These are phyloP conservation scores for Colletotrichum sp. DNA, from an alignment of 2,329 filamentous ascomycete species.

Conservation along the genomic window DNA sequence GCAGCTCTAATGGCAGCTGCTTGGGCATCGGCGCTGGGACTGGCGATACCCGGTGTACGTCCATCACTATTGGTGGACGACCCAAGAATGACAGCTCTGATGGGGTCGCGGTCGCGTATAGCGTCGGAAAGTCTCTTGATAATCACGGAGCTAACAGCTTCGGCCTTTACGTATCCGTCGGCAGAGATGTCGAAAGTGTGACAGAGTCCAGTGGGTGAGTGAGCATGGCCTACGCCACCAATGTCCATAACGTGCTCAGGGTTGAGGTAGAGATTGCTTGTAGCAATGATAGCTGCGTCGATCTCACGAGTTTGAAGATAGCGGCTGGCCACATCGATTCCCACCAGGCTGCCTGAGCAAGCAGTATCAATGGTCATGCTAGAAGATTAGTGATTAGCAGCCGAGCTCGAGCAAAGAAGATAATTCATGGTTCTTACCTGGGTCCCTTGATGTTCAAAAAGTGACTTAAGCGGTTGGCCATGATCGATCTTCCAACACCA, in stretches of 20 bases:
- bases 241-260: conserved; percentile 29
- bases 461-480: conserved; percentile 40
- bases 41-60: conserved; percentile 38
- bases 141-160: conserved; percentile 45
- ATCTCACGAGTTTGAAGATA: conserved; percentile 27
- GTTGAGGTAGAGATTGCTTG: conserved; percentile 34
- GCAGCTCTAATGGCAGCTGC: conserved; percentile 30
- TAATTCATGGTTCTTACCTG: neutral
- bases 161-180: conserved; percentile 51
- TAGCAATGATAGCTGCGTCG: conserved; percentile 32
- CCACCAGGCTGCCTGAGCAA: conserved; percentile 43
- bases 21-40: conserved; percentile 33
- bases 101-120: conserved; percentile 43
- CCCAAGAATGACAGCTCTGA: conserved; percentile 34
- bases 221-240: neutral
- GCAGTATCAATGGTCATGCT: conserved; percentile 64
- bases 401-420: neutral
- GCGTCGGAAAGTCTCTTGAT: conserved; percentile 49
- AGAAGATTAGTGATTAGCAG: neutral
- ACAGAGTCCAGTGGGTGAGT: neutral
- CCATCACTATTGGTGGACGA: conserved; percentile 35
- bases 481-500: conserved; percentile 25
- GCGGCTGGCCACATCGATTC: conserved; percentile 37
- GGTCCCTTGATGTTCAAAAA: conserved; percentile 26
- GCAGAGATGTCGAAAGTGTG: conserved; percentile 30